Evolutionary conservation across 73 alveolate species (phyloP).

Genomic region (Uronychia binucleata): DNA sequence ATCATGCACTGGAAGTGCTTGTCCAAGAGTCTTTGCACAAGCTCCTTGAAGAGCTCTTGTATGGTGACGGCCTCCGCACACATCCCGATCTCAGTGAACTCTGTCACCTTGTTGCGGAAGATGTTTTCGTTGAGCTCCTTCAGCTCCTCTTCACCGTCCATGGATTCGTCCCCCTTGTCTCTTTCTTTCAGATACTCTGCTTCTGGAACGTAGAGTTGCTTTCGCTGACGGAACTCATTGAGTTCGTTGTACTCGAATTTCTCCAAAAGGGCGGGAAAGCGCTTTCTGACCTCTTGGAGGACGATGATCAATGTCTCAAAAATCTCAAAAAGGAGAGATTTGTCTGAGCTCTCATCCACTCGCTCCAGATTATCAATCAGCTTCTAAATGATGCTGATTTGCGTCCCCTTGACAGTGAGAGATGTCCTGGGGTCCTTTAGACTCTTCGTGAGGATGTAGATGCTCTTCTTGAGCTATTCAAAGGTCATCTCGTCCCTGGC

Average conservation of each 20-base stretch:
- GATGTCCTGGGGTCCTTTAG: conserved; percentile 19
- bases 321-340: conserved; percentile 17
- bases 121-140: neutral
- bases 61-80: conserved; percentile 9
- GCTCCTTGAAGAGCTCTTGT: conserved; percentile 13
- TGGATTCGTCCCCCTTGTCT: neutral
- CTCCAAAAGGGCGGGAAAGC: conserved; percentile 8
- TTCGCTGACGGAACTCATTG: neutral
- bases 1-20: conserved; percentile 1
- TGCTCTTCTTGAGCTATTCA: conserved; percentile 15
- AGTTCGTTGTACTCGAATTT: neutral
- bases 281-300: conserved; percentile 11
- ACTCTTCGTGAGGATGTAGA: conserved; percentile 13
- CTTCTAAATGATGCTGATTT: conserved; percentile 13
- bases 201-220: neutral
- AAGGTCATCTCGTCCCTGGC: conserved; percentile 13
- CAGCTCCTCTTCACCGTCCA: neutral
- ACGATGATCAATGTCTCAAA: conserved; percentile 16
- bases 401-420: conserved; percentile 16
- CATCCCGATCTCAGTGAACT: conserved; percentile 13
- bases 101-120: neutral
- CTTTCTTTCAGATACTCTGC: neutral
- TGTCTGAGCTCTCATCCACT: neutral
- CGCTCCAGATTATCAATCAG: conserved; percentile 24
- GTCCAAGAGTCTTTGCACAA: conserved; percentile 8